Percentiles rank a stretch among this genome's conserved stretches.
Evolutionary conservation across 257 asterid species (phyloP).

Genomic region (Jasminum sambac): DNA sequence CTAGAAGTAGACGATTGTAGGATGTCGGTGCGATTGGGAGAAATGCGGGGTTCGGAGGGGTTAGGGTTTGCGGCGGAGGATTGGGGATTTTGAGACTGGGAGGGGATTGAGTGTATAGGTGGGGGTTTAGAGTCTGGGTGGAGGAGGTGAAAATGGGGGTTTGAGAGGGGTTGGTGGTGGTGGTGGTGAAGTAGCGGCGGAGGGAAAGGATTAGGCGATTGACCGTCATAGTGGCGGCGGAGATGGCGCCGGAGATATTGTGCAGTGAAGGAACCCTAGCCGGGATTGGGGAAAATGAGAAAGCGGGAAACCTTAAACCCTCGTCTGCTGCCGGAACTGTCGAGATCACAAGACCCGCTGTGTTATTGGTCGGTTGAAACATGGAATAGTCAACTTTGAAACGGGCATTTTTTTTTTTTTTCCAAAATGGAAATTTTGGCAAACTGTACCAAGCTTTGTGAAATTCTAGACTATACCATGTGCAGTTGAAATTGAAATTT

Average conservation of each 20-base stretch:
- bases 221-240: conserved; percentile 31
- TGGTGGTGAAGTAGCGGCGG: conserved; percentile 40
- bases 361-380: background rate
- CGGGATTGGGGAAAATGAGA: background rate
- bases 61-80: conserved; percentile 18
- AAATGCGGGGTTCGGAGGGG: conserved; percentile 16
- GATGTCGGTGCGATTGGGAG: background rate
- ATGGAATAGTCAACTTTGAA: background rate
- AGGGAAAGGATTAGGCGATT: conserved; percentile 41
- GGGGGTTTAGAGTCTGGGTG: conserved; percentile 12
- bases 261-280: conserved; percentile 26
- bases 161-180: conserved; percentile 30
- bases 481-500: no score
- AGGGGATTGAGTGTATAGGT: background rate
- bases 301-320: conserved; percentile 17
- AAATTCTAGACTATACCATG: no score
- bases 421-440: no score
- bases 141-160: conserved; percentile 31
- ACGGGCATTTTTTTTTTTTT: background rate
- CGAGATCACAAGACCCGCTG: background rate
- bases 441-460: no score
- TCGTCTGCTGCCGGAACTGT: background rate
- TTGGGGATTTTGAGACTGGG: conserved; percentile 4
- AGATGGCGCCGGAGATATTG: background rate
- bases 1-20: background rate